Evolutionary conservation across 495 filamentous ascomycete genomes (phyloP), one percentile per base, ranked within the genome.

Genomic region (Friedmanniomyces simplex): DNA sequence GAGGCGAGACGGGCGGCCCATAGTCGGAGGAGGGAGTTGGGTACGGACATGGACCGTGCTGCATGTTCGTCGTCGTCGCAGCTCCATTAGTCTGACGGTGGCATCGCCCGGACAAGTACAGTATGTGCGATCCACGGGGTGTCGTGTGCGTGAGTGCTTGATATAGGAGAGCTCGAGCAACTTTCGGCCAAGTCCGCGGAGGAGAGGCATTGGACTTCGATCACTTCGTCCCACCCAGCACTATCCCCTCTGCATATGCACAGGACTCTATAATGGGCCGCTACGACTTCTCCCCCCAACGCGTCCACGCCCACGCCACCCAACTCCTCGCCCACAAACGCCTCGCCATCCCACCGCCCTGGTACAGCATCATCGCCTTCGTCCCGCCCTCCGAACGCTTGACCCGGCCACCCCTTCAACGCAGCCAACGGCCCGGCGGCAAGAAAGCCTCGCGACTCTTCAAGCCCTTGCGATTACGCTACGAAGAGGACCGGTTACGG

Each of bases 401-500:
- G 50, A 78, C 85, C 51, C 84, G 87, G 16, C 80, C 50, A 24
- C 28, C 57, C 7, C 48, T 64, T 5, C 57, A 57, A 36, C 57
- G 61, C 10, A 7, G 41, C 2, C 60, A 63, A 52, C 37, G 25
- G 42, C 49, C 50, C 12, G 52, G 60, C 52, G 30, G n/a, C 16
- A 59, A 63, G 39, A 61, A 53, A 42, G 13, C 46, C 7, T 88
- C 83, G 67, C 79, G 83, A 54, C 68, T 95, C 64, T 97, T 89
- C 73, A 78, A 83, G 64, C 93, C 93, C 5, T 79, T 89, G 50
- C 67, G 74, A 54, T 82, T 98, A 52, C 76, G 76, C 52, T 94
- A 90, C 69, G 87, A 89, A 47, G 93, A 98, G 70, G 94, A 98
- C 69, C 71, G 76, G 59, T 74, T 97, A 63, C 84, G 93, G 50